Conservation (phyloP, 139 green algal genomes). For the Coccomyxa sp. region DNA sequence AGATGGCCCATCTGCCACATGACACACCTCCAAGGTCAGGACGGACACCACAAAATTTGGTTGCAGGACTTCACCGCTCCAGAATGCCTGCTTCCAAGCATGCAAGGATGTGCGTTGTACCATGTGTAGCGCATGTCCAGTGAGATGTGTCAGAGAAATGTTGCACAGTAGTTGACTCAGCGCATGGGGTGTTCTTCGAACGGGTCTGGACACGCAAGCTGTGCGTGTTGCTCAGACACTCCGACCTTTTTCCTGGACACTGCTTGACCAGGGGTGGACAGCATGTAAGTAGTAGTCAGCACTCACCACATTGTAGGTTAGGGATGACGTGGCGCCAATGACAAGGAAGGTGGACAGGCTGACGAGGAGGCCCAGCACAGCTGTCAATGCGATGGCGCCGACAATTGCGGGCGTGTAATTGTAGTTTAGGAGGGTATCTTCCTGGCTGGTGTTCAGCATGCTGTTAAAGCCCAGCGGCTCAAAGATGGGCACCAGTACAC, state of each 20-base stretch:
- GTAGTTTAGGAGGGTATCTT: constrained; percentile 29
- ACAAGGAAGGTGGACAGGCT: constrained; percentile 81
- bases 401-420: background rate
- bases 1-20: constrained; percentile 46
- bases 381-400: background rate
- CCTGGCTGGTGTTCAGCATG: too few relatives aligned
- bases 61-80: background rate
- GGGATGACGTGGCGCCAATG: constrained; percentile 48
- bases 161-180: background rate
- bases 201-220: background rate
- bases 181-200: background rate
- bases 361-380: constrained; percentile 76
- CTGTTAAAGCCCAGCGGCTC: constrained; percentile 58
- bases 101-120: background rate
- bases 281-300: background rate
- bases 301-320: constrained; percentile 73
- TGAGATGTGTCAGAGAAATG: background rate
- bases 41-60: background rate
- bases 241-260: background rate
- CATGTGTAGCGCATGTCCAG: background rate
- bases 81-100: background rate
- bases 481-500: constrained; percentile 56
- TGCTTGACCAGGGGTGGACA: background rate
- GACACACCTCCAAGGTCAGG: background rate
- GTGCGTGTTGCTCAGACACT: background rate